Evolutionary conservation across 164 flowering plant genomes (phyloP).

Genomic region (Dillenia turbinata): DNA sequence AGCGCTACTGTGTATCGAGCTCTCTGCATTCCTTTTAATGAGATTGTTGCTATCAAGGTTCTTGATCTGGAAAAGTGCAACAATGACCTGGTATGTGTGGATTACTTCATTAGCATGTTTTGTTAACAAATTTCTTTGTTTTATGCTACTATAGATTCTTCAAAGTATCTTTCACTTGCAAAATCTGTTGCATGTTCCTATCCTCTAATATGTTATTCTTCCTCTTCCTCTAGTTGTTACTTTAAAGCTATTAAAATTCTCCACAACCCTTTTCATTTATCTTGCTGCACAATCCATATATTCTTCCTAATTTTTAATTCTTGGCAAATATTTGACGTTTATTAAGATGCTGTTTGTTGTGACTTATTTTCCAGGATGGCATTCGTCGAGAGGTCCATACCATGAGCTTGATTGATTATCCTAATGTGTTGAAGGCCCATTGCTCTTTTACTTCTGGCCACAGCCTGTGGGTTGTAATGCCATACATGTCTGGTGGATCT

Average conservation of each 20-base stretch:
- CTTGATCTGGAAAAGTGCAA: constrained; percentile 90
- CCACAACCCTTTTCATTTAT: too few relatives aligned
- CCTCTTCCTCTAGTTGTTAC: too few relatives aligned
- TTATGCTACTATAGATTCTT: too few relatives aligned
- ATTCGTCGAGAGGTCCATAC: constrained; percentile 83
- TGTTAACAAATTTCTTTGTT: too few relatives aligned
- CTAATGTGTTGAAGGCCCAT: constrained; percentile 69
- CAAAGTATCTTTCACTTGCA: too few relatives aligned
- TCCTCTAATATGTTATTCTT: too few relatives aligned
- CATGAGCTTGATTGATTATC: constrained; percentile 77
- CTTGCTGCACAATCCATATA: too few relatives aligned
- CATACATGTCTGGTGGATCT: constrained; percentile 96
- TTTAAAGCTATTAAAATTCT: too few relatives aligned
- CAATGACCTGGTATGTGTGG: constrained; percentile 78
- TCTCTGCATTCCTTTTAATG: constrained; percentile 77
- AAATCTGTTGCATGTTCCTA: too few relatives aligned
- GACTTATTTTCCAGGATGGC: constrained; percentile 47
- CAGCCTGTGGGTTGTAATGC: constrained; percentile 76
- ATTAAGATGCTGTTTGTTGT: constrained; percentile 1
- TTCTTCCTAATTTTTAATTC: too few relatives aligned
- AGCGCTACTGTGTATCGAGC: constrained; percentile 93
- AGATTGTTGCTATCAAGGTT: constrained; percentile 88
- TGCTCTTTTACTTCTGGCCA: constrained; percentile 65
- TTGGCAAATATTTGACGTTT: neutral
- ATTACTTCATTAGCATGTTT: neutral